Evolutionary conservation across 306 rosid species (phyloP), one percentile per base, ranked within the genome.

Genomic region (Vigna mungo): DNA sequence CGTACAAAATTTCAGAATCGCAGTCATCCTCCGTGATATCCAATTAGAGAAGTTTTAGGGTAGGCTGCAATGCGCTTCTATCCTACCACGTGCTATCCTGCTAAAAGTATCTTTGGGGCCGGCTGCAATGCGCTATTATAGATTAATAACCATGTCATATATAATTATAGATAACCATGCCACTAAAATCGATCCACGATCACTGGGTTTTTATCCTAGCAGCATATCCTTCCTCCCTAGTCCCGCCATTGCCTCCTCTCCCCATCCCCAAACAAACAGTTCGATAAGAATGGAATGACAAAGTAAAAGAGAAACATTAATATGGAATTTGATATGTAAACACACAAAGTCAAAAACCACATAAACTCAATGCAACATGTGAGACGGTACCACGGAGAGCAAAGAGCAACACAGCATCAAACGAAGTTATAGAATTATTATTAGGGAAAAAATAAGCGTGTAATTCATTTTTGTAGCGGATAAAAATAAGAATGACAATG

Each of bases 401-500:
- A 21, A 36, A 21, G 32, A 47, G 37, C 48, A 46, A 48, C 15
- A 43, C 63, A 47, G 71, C 54, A 70, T 74, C 51, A 72, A 76
- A 51, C 34, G 71, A 43, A 41, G 49, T 56, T 51, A 12, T 2
- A 18, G 39, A 75, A 39, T 17, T 4, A 34, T 16, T 4, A 74
- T 20, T 32, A 36, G 49, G 23, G 25, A 75, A 69, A 68, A 36
- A 34, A 71, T 32, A 51, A 17, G 5, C 20, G 39, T 27, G 5
- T 0, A 44, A 44, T 12, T 12, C 49, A 44, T 3, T 4, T 44
- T 9, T 14, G 55, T 25, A 73, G 4, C n/a, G 41, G 36, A 62
- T 54, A 20, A 23, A 53, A 48, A 39, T 21, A 56, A 16, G 37
- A 70, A 76, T 53, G 56, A 59, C 81, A 80, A 34, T 10, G 20